Percentiles rank a stretch among this genome's conserved stretches.
phyloP scores from a whole-genome alignment of 2,329 filamentous ascomycete genomes.

The Lasiodiplodia sp. region DNA sequence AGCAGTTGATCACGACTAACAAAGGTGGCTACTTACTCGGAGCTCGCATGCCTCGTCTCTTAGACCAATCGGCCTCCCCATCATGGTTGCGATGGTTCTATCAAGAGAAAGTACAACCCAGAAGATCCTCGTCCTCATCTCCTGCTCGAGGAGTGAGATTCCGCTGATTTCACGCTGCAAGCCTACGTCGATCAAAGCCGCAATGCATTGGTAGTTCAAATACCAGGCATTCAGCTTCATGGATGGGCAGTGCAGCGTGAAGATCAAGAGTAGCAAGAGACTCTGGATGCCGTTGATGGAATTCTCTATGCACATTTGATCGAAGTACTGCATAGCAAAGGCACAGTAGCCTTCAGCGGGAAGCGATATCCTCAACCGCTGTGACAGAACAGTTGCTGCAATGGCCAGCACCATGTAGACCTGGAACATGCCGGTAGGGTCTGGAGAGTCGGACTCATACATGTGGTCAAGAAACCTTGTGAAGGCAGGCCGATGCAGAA shows the following conservation, averaged over 20 bases:
- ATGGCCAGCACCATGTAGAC: conserved; percentile 63
- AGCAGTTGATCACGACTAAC: background rate
- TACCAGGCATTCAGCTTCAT: conserved; percentile 62
- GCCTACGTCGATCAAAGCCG: conserved; percentile 59
- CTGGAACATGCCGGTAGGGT: conserved; percentile 53
- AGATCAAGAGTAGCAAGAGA: conserved; percentile 56
- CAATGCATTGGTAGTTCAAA: conserved; percentile 63
- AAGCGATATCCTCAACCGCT: conserved; percentile 53
- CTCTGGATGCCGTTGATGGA: conserved; percentile 60
- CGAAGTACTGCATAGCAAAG: conserved; percentile 56
- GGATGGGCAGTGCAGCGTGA: conserved; percentile 59
- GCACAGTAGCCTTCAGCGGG: conserved; percentile 60
- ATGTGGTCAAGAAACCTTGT: conserved; percentile 44
- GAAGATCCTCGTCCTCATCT: conserved; percentile 63
- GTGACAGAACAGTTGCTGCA: conserved; percentile 55
- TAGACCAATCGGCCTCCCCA: conserved; percentile 63
- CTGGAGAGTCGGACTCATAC: conserved; percentile 32
- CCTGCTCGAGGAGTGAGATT: conserved; percentile 58
- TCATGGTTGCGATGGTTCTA: conserved; percentile 61
- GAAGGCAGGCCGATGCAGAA: conserved; percentile 57
- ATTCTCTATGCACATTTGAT: conserved; percentile 56
- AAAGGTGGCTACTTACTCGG: conserved; percentile 48
- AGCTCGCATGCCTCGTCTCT: conserved; percentile 64
- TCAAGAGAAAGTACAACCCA: conserved; percentile 63
- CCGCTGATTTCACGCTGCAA: conserved; percentile 59